These are phyloP conservation scores for Porodaedalea pini DNA, from an alignment of 1,284 basidiomycete species.

Conservation along the genomic window DNA sequence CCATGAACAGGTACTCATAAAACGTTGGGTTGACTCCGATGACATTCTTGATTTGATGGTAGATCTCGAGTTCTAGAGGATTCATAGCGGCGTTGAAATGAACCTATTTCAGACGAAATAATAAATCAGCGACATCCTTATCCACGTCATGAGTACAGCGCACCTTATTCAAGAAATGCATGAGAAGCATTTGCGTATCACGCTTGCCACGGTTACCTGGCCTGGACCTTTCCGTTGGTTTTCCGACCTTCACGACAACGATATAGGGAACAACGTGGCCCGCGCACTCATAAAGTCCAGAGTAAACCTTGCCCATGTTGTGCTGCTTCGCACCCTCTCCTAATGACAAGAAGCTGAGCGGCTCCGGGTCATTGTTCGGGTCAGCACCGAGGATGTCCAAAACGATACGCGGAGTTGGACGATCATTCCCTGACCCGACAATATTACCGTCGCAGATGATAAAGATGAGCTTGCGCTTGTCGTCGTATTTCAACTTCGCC, in stretches of 20 bases:
- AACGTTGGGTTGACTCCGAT: constrained; percentile 98
- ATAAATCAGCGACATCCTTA: background rate
- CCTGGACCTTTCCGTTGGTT: constrained; percentile 87
- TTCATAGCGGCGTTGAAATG: constrained; percentile 98
- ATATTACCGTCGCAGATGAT: constrained; percentile 99
- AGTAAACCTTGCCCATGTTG: constrained; percentile 98
- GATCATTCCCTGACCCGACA: constrained; percentile 92
- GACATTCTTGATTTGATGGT: constrained; percentile 99
- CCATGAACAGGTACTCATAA: constrained; percentile 96
- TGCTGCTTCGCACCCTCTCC: constrained; percentile 96
- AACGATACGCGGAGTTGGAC: constrained; percentile 89
- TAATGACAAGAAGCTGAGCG: constrained; percentile 88
- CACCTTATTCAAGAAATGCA: constrained; percentile 97
- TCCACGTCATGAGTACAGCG: constrained; percentile 16
- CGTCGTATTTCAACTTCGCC: constrained; percentile 93
- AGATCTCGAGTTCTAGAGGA: constrained; percentile 95
- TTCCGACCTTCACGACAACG: constrained; percentile 95
- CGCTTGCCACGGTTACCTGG: constrained; percentile 97
- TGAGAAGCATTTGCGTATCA: constrained; percentile 93
- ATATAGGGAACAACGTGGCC: constrained; percentile 97
- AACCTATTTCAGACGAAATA: constrained; percentile 50
- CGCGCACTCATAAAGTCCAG: constrained; percentile 89
- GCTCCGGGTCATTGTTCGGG: constrained; percentile 90
- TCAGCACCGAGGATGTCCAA: constrained; percentile 96
- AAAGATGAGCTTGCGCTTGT: constrained; percentile 94